Evolutionary conservation across 257 asterid genomes (phyloP).

Genomic region (Solanum pimpinellifolium): DNA sequence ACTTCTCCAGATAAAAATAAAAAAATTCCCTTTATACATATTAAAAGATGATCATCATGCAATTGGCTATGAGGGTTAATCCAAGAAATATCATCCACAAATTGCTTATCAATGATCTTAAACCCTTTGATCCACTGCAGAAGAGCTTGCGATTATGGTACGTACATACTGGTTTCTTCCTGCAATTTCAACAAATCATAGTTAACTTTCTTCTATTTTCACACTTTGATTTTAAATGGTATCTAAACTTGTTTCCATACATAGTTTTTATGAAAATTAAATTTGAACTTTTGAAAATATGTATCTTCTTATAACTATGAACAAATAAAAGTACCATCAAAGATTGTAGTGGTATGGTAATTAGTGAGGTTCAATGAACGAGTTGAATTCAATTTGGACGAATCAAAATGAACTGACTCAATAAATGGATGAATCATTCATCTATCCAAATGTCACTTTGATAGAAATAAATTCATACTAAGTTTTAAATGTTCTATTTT

Average conservation of each 20-base stretch:
- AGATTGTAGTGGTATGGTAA: neutral
- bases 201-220: neutral
- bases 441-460: too few relatives aligned
- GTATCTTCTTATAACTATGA: neutral
- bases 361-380: neutral
- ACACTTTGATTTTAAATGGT: neutral
- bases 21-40: neutral
- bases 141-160: conserved; percentile 43
- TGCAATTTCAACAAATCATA: conserved; percentile 8
- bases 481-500: too few relatives aligned
- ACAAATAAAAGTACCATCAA: neutral
- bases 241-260: neutral
- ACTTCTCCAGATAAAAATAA: too few relatives aligned
- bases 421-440: too few relatives aligned
- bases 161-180: conserved; percentile 52
- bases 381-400: neutral
- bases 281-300: neutral
- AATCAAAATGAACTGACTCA: neutral
- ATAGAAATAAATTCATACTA: neutral
- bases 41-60: neutral
- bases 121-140: conserved; percentile 39
- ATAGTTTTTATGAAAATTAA: neutral
- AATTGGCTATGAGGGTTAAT: neutral
- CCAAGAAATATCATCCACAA: conserved; percentile 29
- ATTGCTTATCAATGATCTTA: conserved; percentile 2